phyloP scores from a whole-genome alignment of 805 yeast species.

The Peterozyma toletana region DNA sequence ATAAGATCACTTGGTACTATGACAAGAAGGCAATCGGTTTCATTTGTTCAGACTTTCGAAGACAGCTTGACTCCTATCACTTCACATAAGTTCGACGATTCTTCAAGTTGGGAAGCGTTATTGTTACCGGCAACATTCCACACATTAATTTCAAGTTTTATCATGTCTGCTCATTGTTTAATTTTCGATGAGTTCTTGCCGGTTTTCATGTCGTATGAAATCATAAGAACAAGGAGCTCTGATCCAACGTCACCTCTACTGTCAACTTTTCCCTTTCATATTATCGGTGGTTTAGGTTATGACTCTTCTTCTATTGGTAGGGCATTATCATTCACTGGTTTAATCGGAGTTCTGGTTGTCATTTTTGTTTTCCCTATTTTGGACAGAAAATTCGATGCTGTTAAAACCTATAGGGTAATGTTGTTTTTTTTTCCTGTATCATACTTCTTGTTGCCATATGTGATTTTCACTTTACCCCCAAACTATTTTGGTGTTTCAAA shows the following conservation, averaged over 20 bases:
- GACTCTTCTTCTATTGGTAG: conserved; percentile 39
- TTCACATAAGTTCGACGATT: not conserved
- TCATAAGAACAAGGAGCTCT: not conserved
- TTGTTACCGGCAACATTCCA: conserved; percentile 1
- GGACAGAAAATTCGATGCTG: conserved; percentile 38
- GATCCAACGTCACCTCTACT: conserved; percentile 7
- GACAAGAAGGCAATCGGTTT: not conserved
- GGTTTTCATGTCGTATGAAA: conserved; percentile 33
- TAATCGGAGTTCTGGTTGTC: conserved; percentile 42
- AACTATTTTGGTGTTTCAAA: not conserved
- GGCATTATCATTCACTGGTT: conserved; percentile 45
- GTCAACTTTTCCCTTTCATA: conserved; percentile 39
- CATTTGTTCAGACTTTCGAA: not conserved
- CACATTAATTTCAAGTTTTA: conserved; percentile 24
- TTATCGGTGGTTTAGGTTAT: conserved; percentile 48
- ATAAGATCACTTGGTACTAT: not conserved
- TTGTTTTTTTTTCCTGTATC: conserved; percentile 35
- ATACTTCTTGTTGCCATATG: conserved; percentile 39
- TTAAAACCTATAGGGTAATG: conserved; percentile 32
- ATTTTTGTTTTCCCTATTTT: conserved; percentile 43
- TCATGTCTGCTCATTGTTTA: conserved; percentile 36
- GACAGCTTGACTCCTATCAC: not conserved
- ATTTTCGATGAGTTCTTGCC: conserved; percentile 51
- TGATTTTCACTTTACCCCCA: conserved; percentile 31
- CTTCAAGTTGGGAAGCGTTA: conserved; percentile 10